Percentiles rank a stretch among this genome's conserved stretches.
Evolutionary conservation across 176 grass and related monocot genomes (phyloP).

Genomic region (Musa itinerans): DNA sequence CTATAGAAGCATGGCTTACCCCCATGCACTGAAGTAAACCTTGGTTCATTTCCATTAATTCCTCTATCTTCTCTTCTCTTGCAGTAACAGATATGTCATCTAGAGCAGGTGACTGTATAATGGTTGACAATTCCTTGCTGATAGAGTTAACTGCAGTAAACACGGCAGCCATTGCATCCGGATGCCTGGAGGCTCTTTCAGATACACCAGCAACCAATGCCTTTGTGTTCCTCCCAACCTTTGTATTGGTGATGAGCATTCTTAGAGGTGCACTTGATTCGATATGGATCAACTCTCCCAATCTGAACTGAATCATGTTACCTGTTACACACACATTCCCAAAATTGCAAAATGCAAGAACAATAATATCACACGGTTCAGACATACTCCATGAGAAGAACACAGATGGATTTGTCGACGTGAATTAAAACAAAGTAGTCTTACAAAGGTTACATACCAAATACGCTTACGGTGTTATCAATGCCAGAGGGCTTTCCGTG

Average conservation of each 20-base stretch:
- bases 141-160: slow-evolving; percentile 77
- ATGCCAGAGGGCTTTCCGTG: slow-evolving; percentile 95
- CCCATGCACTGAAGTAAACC: slow-evolving; percentile 94
- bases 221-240: slow-evolving; percentile 85
- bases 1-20: slow-evolving; percentile 76
- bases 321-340: slow-evolving; percentile 32
- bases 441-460: slow-evolving; percentile 33
- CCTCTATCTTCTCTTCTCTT: slow-evolving; percentile 78
- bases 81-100: slow-evolving; percentile 47
- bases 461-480: slow-evolving; percentile 85
- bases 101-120: slow-evolving; percentile 45
- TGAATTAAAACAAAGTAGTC: not conserved
- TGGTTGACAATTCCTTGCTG: slow-evolving; percentile 54
- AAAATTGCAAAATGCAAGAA: slow-evolving; percentile 1
- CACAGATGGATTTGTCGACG: not conserved
- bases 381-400: not conserved
- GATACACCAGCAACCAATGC: slow-evolving; percentile 70
- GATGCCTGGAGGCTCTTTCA: slow-evolving; percentile 61
- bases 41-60: slow-evolving; percentile 98
- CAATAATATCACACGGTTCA: too few relatives aligned
- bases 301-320: slow-evolving; percentile 90
- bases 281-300: slow-evolving; percentile 49
- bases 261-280: slow-evolving; percentile 45
- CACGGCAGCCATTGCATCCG: slow-evolving; percentile 54
- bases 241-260: slow-evolving; percentile 94